Conservation (phyloP, 1,284 basidiomycete genomes). For the Phenoliferia sp. region DNA sequence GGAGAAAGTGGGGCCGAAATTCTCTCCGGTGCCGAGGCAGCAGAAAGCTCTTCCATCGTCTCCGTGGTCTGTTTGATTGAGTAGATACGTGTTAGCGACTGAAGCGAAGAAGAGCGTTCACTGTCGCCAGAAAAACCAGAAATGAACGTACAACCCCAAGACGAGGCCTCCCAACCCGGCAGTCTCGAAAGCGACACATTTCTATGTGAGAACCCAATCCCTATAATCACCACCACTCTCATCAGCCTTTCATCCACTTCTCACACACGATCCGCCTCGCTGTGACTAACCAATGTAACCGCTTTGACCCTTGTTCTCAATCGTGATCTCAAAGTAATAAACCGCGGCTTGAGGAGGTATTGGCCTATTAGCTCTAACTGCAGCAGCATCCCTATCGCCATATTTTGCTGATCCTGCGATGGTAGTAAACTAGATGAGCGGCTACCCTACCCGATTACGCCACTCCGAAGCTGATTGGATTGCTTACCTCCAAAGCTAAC, state of each 20-base stretch:
- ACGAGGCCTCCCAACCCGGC: conserved; percentile 81
- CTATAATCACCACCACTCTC: background rate
- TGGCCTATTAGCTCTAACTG: conserved; percentile 65
- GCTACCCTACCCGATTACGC: conserved; percentile 17
- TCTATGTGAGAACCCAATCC: conserved; percentile 48
- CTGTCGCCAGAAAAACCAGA: too few species aligned
- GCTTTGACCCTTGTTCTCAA: conserved; percentile 69
- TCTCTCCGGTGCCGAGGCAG: conserved; percentile 62
- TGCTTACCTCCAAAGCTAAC: conserved; percentile 51
- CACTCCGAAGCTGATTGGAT: background rate
- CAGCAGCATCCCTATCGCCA: conserved; percentile 72
- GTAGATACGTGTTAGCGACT: too few species aligned
- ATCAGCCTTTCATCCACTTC: background rate
- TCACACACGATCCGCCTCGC: conserved; percentile 20
- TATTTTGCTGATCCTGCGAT: conserved; percentile 40
- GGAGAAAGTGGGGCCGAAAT: conserved; percentile 68
- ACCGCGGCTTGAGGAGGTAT: conserved; percentile 79
- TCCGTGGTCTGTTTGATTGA: too few species aligned
- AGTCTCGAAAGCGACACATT: conserved; percentile 64
- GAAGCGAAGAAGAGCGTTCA: too few species aligned
- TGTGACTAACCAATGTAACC: conserved; percentile 85
- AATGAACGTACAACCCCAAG: too few species aligned
- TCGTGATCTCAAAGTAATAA: conserved; percentile 84
- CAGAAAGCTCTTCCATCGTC: conserved; percentile 79
- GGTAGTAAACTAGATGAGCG: conserved; percentile 33